phyloP scores from a whole-genome alignment of 2,329 filamentous ascomycete species.

The Graphiopsis chlorocephala region DNA sequence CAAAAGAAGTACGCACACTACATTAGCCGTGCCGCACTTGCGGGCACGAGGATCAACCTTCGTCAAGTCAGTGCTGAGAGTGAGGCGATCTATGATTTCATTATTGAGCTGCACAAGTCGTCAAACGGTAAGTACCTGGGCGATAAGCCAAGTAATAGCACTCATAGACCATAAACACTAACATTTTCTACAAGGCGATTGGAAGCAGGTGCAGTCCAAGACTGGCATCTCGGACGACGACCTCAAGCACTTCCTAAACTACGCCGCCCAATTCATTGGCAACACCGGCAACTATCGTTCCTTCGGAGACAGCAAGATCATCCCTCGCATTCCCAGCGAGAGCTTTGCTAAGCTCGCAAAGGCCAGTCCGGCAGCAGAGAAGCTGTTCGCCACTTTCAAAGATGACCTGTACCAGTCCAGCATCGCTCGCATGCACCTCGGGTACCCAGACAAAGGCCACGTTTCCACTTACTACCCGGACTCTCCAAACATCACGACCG shows the following conservation, averaged over 20 bases:
- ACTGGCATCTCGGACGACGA: conserved; percentile 43
- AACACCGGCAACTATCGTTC: conserved; percentile 55
- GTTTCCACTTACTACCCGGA: conserved; percentile 52
- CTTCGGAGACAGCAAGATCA: conserved; percentile 51
- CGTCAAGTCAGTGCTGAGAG: conserved; percentile 53
- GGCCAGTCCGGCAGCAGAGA: conserved; percentile 38
- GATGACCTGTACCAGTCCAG: conserved; percentile 45
- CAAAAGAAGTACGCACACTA: conserved; percentile 55
- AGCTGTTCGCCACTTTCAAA: conserved; percentile 45
- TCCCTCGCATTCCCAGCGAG: conserved; percentile 45
- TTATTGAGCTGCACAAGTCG: conserved; percentile 48
- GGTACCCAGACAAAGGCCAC: conserved; percentile 49
- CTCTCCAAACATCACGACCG: conserved; percentile 46
- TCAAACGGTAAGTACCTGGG: conserved; percentile 36
- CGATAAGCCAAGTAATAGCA: not conserved
- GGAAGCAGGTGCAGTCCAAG: conserved; percentile 44
- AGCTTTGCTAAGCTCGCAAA: conserved; percentile 46
- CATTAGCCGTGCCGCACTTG: conserved; percentile 62
- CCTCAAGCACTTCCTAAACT: conserved; percentile 40
- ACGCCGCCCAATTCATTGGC: conserved; percentile 50
- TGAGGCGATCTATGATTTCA: conserved; percentile 54
- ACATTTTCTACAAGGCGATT: conserved; percentile 41
- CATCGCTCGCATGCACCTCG: conserved; percentile 46
- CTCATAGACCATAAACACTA: not conserved
- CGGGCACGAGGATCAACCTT: conserved; percentile 52